phyloP scores from a whole-genome alignment of 139 green algal species.

The Nannochloris sp. region DNA sequence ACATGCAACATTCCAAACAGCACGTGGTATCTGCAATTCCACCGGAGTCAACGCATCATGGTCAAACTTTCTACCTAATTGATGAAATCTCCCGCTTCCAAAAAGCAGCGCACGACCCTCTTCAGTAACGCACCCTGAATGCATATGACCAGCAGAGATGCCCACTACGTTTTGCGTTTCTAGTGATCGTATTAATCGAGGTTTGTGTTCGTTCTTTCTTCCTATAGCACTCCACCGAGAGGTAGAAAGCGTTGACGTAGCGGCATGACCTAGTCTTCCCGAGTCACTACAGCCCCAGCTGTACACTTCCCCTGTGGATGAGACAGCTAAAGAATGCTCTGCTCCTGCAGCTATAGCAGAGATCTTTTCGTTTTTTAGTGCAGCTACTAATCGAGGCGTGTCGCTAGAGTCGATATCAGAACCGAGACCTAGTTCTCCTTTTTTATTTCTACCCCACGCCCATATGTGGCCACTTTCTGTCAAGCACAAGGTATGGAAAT shows the following conservation, averaged over 20 bases:
- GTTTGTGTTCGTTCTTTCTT: constrained; percentile 17
- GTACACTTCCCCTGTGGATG: constrained; percentile 59
- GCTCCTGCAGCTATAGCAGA: constrained; percentile 47
- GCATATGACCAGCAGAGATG: constrained; percentile 32
- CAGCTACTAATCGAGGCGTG: not conserved
- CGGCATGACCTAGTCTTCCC: constrained; percentile 61
- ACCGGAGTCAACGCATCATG: not conserved
- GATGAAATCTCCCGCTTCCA: constrained; percentile 24
- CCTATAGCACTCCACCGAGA: not conserved
- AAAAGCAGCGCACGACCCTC: constrained; percentile 12
- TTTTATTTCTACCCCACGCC: constrained; percentile 27
- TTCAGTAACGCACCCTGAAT: constrained; percentile 20
- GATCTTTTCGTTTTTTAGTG: constrained; percentile 20
- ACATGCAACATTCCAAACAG: constrained; percentile 6
- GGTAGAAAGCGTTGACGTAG: constrained; percentile 4
- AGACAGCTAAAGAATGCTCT: constrained; percentile 61
- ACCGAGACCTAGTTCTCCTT: constrained; percentile 31
- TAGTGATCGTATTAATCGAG: constrained; percentile 23
- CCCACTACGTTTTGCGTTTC: constrained; percentile 4
- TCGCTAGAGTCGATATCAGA: not conserved
- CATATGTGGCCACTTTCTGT: constrained; percentile 21
- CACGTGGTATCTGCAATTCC: not conserved
- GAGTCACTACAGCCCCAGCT: constrained; percentile 51
- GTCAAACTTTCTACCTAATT: not conserved
- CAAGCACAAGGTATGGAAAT: constrained; percentile 32